Evolutionary conservation across 306 rosid genomes (phyloP).

Genomic region (Notholithocarpus densiflorus): DNA sequence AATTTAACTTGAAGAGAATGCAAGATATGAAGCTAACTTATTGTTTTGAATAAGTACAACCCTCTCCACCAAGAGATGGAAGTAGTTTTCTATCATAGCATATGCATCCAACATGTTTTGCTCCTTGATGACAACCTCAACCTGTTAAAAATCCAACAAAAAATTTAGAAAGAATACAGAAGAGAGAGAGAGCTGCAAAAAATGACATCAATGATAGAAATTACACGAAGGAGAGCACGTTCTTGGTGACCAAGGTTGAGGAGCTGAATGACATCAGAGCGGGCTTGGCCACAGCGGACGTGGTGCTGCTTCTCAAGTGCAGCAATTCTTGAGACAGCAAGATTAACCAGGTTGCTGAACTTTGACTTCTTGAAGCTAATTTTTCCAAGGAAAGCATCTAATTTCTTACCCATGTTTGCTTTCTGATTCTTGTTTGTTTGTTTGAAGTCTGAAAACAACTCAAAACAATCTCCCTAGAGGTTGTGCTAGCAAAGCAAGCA

Average conservation of each 20-base stretch:
- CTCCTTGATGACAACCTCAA: constrained; percentile 57
- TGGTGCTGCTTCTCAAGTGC: constrained; percentile 53
- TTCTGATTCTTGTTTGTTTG: background rate
- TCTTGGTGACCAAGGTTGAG: constrained; percentile 55
- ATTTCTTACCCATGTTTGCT: constrained; percentile 45
- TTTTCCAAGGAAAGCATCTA: constrained; percentile 46
- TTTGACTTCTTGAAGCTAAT: constrained; percentile 40
- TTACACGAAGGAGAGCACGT: constrained; percentile 60
- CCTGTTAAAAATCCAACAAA: constrained; percentile 30
- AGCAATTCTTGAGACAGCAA: constrained; percentile 48
- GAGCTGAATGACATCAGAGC: constrained; percentile 53
- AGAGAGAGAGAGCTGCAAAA: background rate
- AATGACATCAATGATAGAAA: background rate
- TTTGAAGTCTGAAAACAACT: too few relatives aligned
- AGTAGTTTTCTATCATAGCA: constrained; percentile 47
- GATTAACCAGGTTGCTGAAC: constrained; percentile 33
- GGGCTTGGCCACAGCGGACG: constrained; percentile 38
- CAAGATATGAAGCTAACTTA: constrained; percentile 31
- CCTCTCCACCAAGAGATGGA: constrained; percentile 39
- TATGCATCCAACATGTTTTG: constrained; percentile 51
- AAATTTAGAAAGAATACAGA: background rate
- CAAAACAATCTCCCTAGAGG: too few relatives aligned
- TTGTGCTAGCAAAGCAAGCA: too few relatives aligned
- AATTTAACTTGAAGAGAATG: background rate
- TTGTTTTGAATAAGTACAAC: constrained; percentile 35